Evolutionary conservation across 2,329 filamentous ascomycete species (phyloP), one percentile per base, ranked within the genome.

Genomic region (Penicillium sp.): DNA sequence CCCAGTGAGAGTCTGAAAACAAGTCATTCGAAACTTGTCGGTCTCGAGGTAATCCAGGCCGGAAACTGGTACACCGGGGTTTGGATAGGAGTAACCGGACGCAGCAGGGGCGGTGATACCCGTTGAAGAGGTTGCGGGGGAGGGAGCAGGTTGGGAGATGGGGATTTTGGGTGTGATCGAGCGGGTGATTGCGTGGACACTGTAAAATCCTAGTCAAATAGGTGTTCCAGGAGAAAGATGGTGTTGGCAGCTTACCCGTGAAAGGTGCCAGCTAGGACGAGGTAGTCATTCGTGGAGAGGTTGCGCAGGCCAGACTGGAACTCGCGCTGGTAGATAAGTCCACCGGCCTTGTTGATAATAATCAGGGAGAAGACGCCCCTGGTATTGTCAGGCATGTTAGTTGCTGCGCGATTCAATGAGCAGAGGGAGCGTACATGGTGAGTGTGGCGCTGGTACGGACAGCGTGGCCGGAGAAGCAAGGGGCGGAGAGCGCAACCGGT

Each of bases 281-380:
- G 85, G 66, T 94, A 95, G 76, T 98, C 93, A 69, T 98, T 98
- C 60, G 88, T 91, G 59, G 82, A 87, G 61, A 98, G 83, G 68
- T 91, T 88, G 69, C 87, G 87, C 52, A 98, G 80, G 53, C 82
- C 86, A 38, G 91, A 82, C 63, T 90, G 84, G 70, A 98, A 97
- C 65, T 88, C 87, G 61, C 89, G 88, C 72, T 97, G 91, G 77
- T 95, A 98, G 71, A 98, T 84, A 47, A 98, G 80, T 62, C 93
- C 93, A 53, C 90, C 93, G 57, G 93, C 90, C 79, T 98, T 98
- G 78, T 96, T 97, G 76, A 98, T 95, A 69, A 98, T 85, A 69
- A 97, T 89, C 65, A 98, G 84, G 52, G 90, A 84, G 71, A 94
- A 93, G 69, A 98, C 86, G 58, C 89, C 87, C 93, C 90, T 97